These are phyloP conservation scores for Botrytis pseudocinerea DNA, from an alignment of 2,329 filamentous ascomycete genomes.

Conservation along the genomic window DNA sequence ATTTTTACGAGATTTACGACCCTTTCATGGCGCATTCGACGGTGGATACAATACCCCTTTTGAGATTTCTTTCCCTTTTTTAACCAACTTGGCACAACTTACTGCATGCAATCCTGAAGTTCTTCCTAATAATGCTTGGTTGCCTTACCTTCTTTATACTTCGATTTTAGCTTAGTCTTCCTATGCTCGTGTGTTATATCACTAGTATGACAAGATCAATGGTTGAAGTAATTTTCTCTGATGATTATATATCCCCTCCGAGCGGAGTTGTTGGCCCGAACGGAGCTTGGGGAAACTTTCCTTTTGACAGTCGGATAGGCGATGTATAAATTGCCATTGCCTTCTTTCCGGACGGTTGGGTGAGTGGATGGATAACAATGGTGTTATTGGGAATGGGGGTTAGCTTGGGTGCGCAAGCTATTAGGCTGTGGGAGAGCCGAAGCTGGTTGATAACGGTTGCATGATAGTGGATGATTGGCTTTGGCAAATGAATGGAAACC, in stretches of 20 bases:
- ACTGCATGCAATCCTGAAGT: neutral
- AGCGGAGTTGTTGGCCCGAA: neutral
- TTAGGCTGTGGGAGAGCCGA: neutral
- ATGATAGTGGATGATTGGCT: neutral
- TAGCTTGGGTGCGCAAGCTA: neutral
- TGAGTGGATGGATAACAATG: neutral
- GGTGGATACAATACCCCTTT: constrained; percentile 12
- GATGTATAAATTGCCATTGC: neutral
- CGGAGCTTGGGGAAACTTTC: neutral
- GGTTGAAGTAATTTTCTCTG: neutral
- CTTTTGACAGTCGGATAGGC: neutral
- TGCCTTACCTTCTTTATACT: neutral
- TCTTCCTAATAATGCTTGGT: neutral
- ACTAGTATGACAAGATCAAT: neutral
- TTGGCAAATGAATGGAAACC: neutral
- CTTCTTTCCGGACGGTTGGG: neutral
- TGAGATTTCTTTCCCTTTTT: neutral
- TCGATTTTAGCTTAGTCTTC: neutral
- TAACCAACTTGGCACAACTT: neutral
- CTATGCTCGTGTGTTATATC: neutral
- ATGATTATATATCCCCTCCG: neutral
- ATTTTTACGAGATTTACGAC: constrained; percentile 9
- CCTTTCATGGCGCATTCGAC: neutral
- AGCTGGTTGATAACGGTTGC: neutral
- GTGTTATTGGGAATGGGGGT: neutral